Evolutionary conservation across 306 rosid species (phyloP), one percentile per base, ranked within the genome.

Genomic region (Pterocarpus santalinus): DNA sequence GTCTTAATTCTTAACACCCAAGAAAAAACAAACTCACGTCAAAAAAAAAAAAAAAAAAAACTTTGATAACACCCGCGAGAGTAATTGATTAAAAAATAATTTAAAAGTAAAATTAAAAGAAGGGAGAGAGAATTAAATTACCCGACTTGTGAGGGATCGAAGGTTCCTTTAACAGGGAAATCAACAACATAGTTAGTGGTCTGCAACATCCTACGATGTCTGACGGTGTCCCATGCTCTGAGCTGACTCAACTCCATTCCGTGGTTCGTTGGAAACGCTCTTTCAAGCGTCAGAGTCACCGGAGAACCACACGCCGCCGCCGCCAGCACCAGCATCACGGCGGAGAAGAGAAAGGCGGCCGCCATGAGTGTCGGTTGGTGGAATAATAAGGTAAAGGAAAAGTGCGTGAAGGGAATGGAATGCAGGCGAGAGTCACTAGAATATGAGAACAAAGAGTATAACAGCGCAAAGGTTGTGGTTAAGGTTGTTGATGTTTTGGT

Each of bases 161-260:
- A 95, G 52, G 90, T 87, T 41, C 98, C 99, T 2, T 57, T 78
- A 6, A 95, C 92, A 1, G 90, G 87, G 53, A 93, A 90, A 90
- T 92, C 88, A 5, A 90, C 73, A 43, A 91, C 88, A 30, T 90
- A 92, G 65, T 35, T 46, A 1, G 88, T 79, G 47, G 91, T 80
- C 81, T 93, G 98, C 91, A 95, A 78, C 81, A 90, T 82, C 66
- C 97, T 86, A 52, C 89, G 88, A 84, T 93, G 98, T 77, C 99
- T 82, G 56, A 83, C 65, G 68, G 69, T 61, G 80, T 95, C 99
- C 65, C 91, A 52, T 2, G 84, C 87, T 69, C 81, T 90, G 72
- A 95, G 94, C 57, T 88, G 80, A 77, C 86, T 80, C 89, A 91
- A 43, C 32, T 92, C 90, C 28, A 90, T 85, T 12, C 88, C 86